phyloP scores from a whole-genome alignment of 345 rosid genomes.

The Camelina neglecta region DNA sequence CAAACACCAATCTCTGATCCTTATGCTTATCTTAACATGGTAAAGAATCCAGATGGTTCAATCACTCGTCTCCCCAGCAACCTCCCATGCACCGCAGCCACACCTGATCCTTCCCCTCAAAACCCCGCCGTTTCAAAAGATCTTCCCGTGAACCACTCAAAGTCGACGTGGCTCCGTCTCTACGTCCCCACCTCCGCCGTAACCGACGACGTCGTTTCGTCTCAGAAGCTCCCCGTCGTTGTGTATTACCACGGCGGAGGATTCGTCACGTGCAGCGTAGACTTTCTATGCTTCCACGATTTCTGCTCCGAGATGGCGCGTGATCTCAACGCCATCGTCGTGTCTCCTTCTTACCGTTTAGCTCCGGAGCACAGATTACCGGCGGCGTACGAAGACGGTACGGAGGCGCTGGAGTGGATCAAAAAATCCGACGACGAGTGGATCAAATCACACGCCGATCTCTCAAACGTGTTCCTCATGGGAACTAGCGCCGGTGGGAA shows the following conservation, averaged over 20 bases:
- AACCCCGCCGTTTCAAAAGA: slow-evolving; percentile 43
- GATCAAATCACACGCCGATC: slow-evolving; percentile 48
- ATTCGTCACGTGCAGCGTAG: slow-evolving; percentile 52
- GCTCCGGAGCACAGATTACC: slow-evolving; percentile 81
- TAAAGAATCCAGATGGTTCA: slow-evolving; percentile 46
- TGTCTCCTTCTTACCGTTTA: slow-evolving; percentile 55
- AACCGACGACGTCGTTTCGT: not conserved
- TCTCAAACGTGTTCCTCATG: slow-evolving; percentile 50
- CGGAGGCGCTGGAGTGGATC: slow-evolving; percentile 55
- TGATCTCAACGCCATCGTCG: slow-evolving; percentile 49
- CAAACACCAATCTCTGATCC: slow-evolving; percentile 42
- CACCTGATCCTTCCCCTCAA: slow-evolving; percentile 31
- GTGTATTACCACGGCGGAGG: slow-evolving; percentile 73
- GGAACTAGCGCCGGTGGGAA: slow-evolving; percentile 73
- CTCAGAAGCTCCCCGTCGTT: slow-evolving; percentile 57
- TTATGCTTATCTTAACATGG: slow-evolving; percentile 40
- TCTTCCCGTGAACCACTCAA: slow-evolving; percentile 26
- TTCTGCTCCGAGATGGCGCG: slow-evolving; percentile 49
- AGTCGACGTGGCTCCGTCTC: slow-evolving; percentile 41
- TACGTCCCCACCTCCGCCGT: slow-evolving; percentile 23
- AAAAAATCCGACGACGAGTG: slow-evolving; percentile 46
- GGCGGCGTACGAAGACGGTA: slow-evolving; percentile 65
- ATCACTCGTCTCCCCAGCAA: slow-evolving; percentile 41
- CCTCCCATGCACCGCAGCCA: slow-evolving; percentile 20
- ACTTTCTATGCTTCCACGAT: slow-evolving; percentile 16